phyloP scores from a whole-genome alignment of 225 moss, liverwort and hornwort species.

The Marchantia polymorpha region DNA sequence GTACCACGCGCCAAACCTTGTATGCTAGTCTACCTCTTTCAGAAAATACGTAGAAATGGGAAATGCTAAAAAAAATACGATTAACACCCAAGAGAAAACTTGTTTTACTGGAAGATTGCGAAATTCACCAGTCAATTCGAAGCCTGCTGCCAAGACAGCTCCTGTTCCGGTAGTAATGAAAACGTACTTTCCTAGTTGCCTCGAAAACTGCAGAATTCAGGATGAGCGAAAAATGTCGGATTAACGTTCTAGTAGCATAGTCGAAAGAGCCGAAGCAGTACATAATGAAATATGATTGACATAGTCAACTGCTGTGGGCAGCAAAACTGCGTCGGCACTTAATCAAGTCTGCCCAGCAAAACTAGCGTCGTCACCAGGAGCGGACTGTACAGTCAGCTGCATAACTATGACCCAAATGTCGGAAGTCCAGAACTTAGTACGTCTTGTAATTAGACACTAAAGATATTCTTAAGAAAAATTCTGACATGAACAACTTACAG shows the following conservation, averaged over 20 bases:
- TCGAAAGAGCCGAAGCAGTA: not conserved
- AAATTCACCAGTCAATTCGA: conserved; percentile 70
- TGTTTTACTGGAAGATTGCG: not conserved
- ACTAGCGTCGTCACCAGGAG: not conserved
- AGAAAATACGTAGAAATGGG: not conserved
- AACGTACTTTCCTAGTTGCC: conserved; percentile 83
- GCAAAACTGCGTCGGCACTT: not conserved
- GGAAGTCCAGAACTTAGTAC: not conserved
- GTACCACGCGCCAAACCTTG: not conserved
- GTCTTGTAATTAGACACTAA: conserved; percentile 1
- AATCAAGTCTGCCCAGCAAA: not conserved
- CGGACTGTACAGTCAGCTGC: not conserved
- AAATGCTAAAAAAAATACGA: not conserved
- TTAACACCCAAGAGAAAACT: not conserved
- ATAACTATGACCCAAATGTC: not conserved
- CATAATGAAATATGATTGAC: too few species aligned
- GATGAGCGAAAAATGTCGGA: not conserved
- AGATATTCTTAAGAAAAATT: not conserved
- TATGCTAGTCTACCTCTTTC: not conserved
- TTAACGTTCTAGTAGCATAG: not conserved
- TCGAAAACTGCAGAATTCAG: conserved; percentile 56
- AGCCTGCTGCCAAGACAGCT: conserved; percentile 78
- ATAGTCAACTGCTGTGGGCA: too few species aligned
- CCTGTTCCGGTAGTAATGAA: conserved; percentile 85
- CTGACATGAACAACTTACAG: conserved; percentile 40